phyloP scores from a whole-genome alignment of 805 yeast genomes.

The Kodamaea neixiangensis region DNA sequence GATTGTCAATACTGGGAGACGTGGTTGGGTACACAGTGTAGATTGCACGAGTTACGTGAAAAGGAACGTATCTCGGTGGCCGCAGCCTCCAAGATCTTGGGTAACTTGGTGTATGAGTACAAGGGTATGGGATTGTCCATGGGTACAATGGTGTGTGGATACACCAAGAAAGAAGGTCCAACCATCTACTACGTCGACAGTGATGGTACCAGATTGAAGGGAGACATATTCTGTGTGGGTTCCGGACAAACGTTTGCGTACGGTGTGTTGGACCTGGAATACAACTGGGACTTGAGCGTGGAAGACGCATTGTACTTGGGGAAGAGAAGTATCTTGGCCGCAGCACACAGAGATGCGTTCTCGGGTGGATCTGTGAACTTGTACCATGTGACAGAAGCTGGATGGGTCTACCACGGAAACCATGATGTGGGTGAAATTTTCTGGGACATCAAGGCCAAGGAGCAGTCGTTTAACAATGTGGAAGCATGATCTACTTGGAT shows the following conservation, averaged over 20 bases:
- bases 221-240: slow-evolving; percentile 95
- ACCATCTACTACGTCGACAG: slow-evolving; percentile 95
- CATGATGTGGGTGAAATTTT: slow-evolving; percentile 87
- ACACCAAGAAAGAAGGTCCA: slow-evolving; percentile 93
- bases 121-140: slow-evolving; percentile 98
- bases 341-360: slow-evolving; percentile 97
- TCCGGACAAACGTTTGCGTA: slow-evolving; percentile 99
- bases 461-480: slow-evolving; percentile 86
- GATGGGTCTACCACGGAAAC: slow-evolving; percentile 97
- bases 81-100: slow-evolving; percentile 91
- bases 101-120: slow-evolving; percentile 87
- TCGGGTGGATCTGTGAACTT: slow-evolving; percentile 96
- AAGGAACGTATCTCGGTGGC: slow-evolving; percentile 94
- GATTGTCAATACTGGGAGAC: slow-evolving; percentile 99
- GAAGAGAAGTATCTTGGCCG: slow-evolving; percentile 93
- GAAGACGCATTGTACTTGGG: slow-evolving; percentile 95
- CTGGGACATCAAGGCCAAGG: slow-evolving; percentile 88
- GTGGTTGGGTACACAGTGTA: slow-evolving; percentile 96
- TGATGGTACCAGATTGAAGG: slow-evolving; percentile 93
- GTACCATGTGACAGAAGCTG: slow-evolving; percentile 88
- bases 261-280: slow-evolving; percentile 93
- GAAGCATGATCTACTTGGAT: slow-evolving; percentile 34
- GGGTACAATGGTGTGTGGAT: slow-evolving; percentile 99
- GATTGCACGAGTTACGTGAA: slow-evolving; percentile 91
- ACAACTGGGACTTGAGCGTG: slow-evolving; percentile 85